phyloP scores from a whole-genome alignment of 768 basidiomycete genomes.

The Mrakia frigida region DNA sequence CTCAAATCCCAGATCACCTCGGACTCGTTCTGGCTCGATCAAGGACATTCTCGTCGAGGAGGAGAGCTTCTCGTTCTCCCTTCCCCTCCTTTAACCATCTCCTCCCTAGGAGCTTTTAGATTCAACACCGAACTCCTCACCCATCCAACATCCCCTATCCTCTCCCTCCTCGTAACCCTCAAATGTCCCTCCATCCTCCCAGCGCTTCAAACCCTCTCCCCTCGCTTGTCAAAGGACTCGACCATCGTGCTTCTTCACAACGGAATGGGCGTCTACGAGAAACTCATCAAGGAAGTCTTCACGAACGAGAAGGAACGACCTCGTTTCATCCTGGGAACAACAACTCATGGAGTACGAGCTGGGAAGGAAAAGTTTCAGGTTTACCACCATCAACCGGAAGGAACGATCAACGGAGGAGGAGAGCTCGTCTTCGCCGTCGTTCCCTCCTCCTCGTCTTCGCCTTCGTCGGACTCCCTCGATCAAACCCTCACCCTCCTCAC shows the following conservation, averaged over 20 bases:
- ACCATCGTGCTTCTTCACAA: constrained; percentile 92
- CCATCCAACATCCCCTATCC: constrained; percentile 48
- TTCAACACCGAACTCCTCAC: constrained; percentile 1
- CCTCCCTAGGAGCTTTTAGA: background rate
- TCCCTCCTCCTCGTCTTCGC: constrained; percentile 64
- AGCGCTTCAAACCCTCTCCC: constrained; percentile 57
- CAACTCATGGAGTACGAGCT: constrained; percentile 70
- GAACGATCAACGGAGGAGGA: constrained; percentile 49
- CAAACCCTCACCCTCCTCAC: background rate
- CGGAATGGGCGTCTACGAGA: constrained; percentile 87
- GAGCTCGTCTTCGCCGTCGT: constrained; percentile 71
- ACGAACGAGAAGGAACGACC: constrained; percentile 60
- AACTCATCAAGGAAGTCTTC: constrained; percentile 62
- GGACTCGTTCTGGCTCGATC: background rate
- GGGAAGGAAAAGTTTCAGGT: constrained; percentile 52
- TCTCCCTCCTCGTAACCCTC: constrained; percentile 73
- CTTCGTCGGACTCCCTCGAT: constrained; percentile 44
- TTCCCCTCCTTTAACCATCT: background rate
- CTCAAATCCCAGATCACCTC: constrained; percentile 49
- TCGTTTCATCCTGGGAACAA: constrained; percentile 76
- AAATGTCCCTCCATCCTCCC: constrained; percentile 65
- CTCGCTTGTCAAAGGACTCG: constrained; percentile 59
- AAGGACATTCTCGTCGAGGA: background rate
- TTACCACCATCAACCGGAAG: constrained; percentile 55
- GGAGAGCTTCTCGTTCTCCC: background rate